Evolutionary conservation across 1,139 yeast species (phyloP).

Genomic region (Hyphopichia fennica): DNA sequence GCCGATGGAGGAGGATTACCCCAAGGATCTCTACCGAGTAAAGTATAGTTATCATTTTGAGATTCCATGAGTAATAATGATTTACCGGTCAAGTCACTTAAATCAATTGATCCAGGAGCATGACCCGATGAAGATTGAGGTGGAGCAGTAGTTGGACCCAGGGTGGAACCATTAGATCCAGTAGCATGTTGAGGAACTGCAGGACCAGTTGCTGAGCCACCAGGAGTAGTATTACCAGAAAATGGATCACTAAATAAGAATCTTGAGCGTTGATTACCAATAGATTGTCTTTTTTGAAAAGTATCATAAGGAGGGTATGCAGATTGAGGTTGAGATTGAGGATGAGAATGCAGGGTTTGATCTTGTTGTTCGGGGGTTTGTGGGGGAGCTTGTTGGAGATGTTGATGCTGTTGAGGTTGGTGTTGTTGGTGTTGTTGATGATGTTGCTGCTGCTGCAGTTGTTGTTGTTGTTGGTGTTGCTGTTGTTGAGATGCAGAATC

Average conservation of each 20-base stretch:
- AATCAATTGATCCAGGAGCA: slow-evolving; percentile 25
- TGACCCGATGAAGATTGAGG: slow-evolving; percentile 3
- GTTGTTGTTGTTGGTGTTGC: slow-evolving; percentile 5
- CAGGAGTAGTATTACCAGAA: slow-evolving; percentile 19
- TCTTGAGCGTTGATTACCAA: slow-evolving; percentile 62
- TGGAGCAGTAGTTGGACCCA: slow-evolving; percentile 8
- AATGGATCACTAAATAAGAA: slow-evolving; percentile 72
- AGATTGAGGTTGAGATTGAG: slow-evolving; percentile 7
- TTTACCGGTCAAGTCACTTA: slow-evolving; percentile 48
- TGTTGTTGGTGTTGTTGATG: slow-evolving; percentile 3
- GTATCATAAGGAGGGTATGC: slow-evolving; percentile 12
- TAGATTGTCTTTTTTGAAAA: slow-evolving; percentile 51
- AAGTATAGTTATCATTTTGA: slow-evolving; percentile 52
- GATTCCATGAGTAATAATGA: slow-evolving; percentile 57
- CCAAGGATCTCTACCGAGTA: slow-evolving; percentile 51
- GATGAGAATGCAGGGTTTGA: slow-evolving; percentile 8
- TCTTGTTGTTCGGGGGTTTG: slow-evolving; percentile 8
- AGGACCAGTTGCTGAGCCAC: slow-evolving; percentile 7
- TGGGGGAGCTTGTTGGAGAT: slow-evolving; percentile 10
- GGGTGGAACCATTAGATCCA: slow-evolving; percentile 5
- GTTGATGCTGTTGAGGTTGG: slow-evolving; percentile 8
- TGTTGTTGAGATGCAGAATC: neutral
- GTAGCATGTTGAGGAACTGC: slow-evolving; percentile 8
- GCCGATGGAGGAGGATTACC: slow-evolving; percentile 7
- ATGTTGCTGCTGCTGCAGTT: slow-evolving; percentile 7